Base-by-base conservation (phyloP, 192 early-diverging fungal genomes). In the Physocladia obscura region DNA sequence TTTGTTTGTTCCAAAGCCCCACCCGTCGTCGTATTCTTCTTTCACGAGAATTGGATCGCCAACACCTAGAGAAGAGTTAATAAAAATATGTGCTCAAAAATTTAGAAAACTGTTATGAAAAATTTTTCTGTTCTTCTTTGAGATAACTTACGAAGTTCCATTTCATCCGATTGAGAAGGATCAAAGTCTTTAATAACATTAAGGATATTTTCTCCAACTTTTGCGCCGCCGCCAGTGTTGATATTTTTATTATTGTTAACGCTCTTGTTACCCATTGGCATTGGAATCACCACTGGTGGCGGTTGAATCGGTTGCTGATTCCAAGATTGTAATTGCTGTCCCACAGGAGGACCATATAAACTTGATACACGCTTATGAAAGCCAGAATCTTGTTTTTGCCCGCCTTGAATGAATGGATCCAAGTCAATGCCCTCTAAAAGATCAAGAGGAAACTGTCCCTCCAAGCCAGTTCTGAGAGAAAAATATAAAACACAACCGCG, bases 141-240 rank as follows among this genome's bases (percentile, higher is more conserved):
- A n/a, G 15, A 62, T 47, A 35, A n/a, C 31, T 65, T 30, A 17
- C 63, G 37, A 19, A 65, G n/a, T 52, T 65, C 63, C 22, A 65
- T 65, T 52, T 65, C 60, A 44, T 62, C 60, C 1, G 60, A n/a
- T n/a, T 44, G 1, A 22, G 30, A 36, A 2, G 60, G 60, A 19
- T 47, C 36, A 0, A 62, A 62, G 30, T 62, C 60, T 15, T 19
- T 22, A 1, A 30, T 36, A 39, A 48, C 60, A 29, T n/a, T 32
- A 0, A 4, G 24, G 35, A 58, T 58, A 8, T 11, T 31, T 30
- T 17, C 38, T 21, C 17, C 4, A 19, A 27, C 19, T 17, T 26
- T 19, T 8, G 8, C 29, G 15, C 22, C 30, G 19, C n/a, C 26
- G 21, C 39, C 1, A 26, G 5, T 52, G 63, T 6, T 11, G 34